A percentile compares a stretch with the other conserved stretches of the same genome.
Conservation (phyloP, 2,329 filamentous ascomycete species). For the Aspergillus tamarii region DNA sequence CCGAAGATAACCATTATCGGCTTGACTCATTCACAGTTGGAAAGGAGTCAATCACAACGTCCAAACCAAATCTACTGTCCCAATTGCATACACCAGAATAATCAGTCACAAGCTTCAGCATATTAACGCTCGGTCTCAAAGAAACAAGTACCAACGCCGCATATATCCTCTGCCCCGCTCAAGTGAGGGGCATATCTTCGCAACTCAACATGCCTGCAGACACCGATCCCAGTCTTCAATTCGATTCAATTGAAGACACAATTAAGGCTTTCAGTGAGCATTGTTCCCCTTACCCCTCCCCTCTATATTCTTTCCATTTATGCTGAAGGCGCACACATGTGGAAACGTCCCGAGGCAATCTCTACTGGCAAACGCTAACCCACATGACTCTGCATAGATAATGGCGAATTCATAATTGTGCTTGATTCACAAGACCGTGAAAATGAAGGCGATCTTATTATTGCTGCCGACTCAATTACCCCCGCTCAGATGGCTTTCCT, state of each 20-base stretch:
- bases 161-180: conserved; percentile 15
- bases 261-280: conserved; percentile 46
- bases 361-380: conserved; percentile 9
- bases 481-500: conserved; percentile 94
- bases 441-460: conserved; percentile 98
- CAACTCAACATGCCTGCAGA: conserved; percentile 37
- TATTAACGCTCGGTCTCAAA: not conserved
- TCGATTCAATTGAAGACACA: conserved; percentile 48
- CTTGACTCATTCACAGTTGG: not conserved
- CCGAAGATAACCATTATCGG: not conserved
- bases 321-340: not conserved
- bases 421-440: conserved; percentile 91
- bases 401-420: conserved; percentile 92
- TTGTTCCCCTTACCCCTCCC: not conserved
- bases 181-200: conserved; percentile 30
- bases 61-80: not conserved
- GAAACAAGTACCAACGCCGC: not conserved
- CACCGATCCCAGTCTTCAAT: conserved; percentile 37
- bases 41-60: not conserved
- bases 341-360: conserved; percentile 1
- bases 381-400: conserved; percentile 51
- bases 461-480: conserved; percentile 82
- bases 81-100: not conserved
- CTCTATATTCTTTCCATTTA: not conserved
- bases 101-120: too few species aligned